A percentile compares a stretch with the other conserved stretches of the same genome.
Evolutionary conservation across 1,284 basidiomycete species (phyloP).

Genomic region (Sanguinoderma infundibulare): DNA sequence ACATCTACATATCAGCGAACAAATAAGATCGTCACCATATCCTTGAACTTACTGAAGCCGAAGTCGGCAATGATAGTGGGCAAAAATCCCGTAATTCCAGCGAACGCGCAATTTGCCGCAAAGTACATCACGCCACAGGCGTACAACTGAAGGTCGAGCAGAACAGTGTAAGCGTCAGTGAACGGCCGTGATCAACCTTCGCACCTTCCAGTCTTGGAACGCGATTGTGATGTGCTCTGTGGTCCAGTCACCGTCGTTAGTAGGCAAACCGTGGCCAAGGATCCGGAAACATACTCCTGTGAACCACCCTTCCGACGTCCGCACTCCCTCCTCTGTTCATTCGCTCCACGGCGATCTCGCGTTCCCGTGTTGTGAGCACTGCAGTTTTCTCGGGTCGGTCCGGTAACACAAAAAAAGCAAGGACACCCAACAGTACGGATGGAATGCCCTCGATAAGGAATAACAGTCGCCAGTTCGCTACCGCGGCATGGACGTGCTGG

Average conservation of each 20-base stretch:
- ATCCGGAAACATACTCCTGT: conserved; percentile 54
- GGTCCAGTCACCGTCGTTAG: not conserved
- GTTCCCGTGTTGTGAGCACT: conserved; percentile 74
- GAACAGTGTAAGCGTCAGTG: not conserved
- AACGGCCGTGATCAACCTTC: too few species aligned
- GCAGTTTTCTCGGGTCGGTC: conserved; percentile 77
- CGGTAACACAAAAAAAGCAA: conserved; percentile 72
- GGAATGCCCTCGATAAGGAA: conserved; percentile 83
- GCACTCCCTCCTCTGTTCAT: conserved; percentile 72
- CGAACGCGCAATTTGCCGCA: conserved; percentile 78
- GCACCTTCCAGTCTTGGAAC: conserved; percentile 73
- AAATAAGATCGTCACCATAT: not conserved
- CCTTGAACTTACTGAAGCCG: conserved; percentile 51
- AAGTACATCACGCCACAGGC: conserved; percentile 72
- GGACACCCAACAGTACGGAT: conserved; percentile 69
- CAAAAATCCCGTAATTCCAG: conserved; percentile 82
- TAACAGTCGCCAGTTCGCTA: conserved; percentile 68
- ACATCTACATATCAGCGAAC: not conserved
- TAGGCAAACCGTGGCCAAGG: not conserved
- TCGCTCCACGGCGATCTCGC: conserved; percentile 72
- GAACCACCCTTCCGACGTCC: conserved; percentile 69
- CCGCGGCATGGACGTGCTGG: conserved; percentile 53
- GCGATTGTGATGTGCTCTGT: conserved; percentile 69
- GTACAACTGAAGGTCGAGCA: conserved; percentile 58
- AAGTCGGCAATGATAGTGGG: conserved; percentile 83